phyloP scores from a whole-genome alignment of 148 eudicot genomes.

The Silene conica region DNA sequence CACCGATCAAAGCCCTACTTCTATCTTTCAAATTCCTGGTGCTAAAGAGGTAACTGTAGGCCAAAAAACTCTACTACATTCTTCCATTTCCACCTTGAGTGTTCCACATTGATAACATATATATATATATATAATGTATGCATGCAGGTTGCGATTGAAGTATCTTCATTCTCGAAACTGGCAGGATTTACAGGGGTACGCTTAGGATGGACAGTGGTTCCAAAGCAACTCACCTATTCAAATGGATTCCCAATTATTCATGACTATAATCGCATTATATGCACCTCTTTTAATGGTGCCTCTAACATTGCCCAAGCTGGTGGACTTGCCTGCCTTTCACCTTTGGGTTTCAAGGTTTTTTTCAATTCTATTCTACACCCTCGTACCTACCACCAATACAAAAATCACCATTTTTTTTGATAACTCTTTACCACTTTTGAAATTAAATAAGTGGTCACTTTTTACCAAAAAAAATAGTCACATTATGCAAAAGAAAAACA shows the following conservation, averaged over 20 bases:
- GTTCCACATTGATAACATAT: too few relatives aligned
- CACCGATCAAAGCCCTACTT: constrained; percentile 51
- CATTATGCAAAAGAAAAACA: too few relatives aligned
- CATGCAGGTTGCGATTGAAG: constrained; percentile 74
- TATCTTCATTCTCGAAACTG: constrained; percentile 75
- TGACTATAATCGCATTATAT: constrained; percentile 53
- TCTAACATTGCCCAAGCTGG: constrained; percentile 75
- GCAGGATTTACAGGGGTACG: constrained; percentile 88
- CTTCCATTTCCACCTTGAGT: too few relatives aligned
- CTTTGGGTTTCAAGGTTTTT: constrained; percentile 44
- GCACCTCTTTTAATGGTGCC: constrained; percentile 72
- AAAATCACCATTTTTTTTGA: too few relatives aligned
- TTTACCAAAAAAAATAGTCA: too few relatives aligned
- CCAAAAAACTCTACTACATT: background rate
- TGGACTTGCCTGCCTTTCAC: constrained; percentile 70
- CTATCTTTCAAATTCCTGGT: constrained; percentile 72
- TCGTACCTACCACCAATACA: too few relatives aligned
- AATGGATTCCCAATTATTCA: constrained; percentile 53
- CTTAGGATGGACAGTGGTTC: constrained; percentile 87
- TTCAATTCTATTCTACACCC: too few relatives aligned
- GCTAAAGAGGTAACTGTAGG: constrained; percentile 48
- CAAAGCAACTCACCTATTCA: constrained; percentile 49
- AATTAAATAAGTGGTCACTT: too few relatives aligned
- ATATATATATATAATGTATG: too few relatives aligned
- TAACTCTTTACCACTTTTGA: too few relatives aligned